phyloP scores from a whole-genome alignment of 768 basidiomycete genomes.

The Leccinum rimulosum region DNA sequence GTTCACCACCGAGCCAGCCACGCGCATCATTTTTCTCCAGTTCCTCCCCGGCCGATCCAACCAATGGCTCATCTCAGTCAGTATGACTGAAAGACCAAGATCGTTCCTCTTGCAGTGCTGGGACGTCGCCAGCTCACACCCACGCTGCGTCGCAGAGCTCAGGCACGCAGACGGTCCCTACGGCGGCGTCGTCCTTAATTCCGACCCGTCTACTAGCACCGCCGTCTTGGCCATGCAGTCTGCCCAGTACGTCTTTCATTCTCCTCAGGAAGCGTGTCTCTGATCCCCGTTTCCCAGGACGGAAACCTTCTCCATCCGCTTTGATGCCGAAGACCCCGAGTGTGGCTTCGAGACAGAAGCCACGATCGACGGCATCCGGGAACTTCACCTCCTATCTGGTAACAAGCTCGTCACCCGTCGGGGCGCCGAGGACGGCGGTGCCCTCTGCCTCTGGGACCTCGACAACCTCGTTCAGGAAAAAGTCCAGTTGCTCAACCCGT shows the following conservation, averaged over 20 bases:
- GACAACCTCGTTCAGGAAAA: conserved; percentile 27
- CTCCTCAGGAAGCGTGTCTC: background rate
- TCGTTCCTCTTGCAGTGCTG: conserved; percentile 51
- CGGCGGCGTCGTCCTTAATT: conserved; percentile 48
- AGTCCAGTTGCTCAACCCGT: conserved; percentile 37
- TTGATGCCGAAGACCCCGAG: conserved; percentile 33
- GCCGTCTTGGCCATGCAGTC: conserved; percentile 44
- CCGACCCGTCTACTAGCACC: conserved; percentile 29
- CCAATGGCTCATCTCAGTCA: conserved; percentile 49
- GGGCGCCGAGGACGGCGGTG: conserved; percentile 20
- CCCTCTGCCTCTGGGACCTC: conserved; percentile 38
- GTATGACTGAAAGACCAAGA: conserved; percentile 23
- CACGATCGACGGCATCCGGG: conserved; percentile 32
- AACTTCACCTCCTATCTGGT: conserved; percentile 36
- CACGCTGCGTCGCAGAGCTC: conserved; percentile 44
- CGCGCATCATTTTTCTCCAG: conserved; percentile 43
- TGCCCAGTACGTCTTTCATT: conserved; percentile 33
- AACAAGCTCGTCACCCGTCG: conserved; percentile 39
- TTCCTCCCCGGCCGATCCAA: conserved; percentile 45
- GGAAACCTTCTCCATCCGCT: conserved; percentile 42
- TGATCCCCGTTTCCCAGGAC: conserved; percentile 29
- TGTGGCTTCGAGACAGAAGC: conserved; percentile 36
- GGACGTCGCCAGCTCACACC: conserved; percentile 40
- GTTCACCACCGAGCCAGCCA: conserved; percentile 23
- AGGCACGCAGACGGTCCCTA: conserved; percentile 33